Evolutionary conservation across 2,329 filamentous ascomycete species (phyloP).

Genomic region (Ophiostoma himal-ulmi): DNA sequence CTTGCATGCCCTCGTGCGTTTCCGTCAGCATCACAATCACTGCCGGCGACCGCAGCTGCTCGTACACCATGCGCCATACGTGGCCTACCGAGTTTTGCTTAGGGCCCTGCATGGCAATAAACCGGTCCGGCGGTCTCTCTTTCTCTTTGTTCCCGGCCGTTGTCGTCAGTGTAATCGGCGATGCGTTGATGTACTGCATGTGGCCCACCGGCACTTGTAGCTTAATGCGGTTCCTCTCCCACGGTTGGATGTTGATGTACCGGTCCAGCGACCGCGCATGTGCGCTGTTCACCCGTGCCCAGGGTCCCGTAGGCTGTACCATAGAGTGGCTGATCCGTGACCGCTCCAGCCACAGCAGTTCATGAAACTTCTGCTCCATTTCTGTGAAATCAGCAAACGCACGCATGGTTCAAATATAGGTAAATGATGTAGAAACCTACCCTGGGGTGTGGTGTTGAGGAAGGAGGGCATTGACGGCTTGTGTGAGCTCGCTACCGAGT

Average conservation of each 20-base stretch:
- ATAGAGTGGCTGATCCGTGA: constrained; percentile 40
- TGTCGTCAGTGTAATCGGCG: constrained; percentile 55
- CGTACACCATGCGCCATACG: constrained; percentile 93
- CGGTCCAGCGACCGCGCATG: constrained; percentile 64
- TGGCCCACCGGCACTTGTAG: constrained; percentile 68
- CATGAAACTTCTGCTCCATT: constrained; percentile 47
- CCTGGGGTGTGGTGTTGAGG: constrained; percentile 32
- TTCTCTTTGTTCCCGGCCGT: constrained; percentile 30
- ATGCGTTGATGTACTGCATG: constrained; percentile 79
- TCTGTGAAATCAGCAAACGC: constrained; percentile 33
- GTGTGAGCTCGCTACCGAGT: neutral
- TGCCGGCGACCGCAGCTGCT: constrained; percentile 64
- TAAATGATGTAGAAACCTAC: constrained; percentile 33
- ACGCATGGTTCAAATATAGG: too few relatives aligned
- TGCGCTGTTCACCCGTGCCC: constrained; percentile 49
- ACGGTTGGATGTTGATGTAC: constrained; percentile 86
- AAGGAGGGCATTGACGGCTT: constrained; percentile 31
- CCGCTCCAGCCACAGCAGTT: constrained; percentile 50
- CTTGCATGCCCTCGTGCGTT: constrained; percentile 66
- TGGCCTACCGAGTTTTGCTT: constrained; percentile 69
- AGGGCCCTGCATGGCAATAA: constrained; percentile 92
- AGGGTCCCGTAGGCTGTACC: constrained; percentile 37
- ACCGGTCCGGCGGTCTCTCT: constrained; percentile 45
- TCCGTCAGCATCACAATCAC: constrained; percentile 95
- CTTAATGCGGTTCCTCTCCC: constrained; percentile 76